Conservation (phyloP, 2,329 filamentous ascomycete species). For the Grosmannia clavigera region DNA sequence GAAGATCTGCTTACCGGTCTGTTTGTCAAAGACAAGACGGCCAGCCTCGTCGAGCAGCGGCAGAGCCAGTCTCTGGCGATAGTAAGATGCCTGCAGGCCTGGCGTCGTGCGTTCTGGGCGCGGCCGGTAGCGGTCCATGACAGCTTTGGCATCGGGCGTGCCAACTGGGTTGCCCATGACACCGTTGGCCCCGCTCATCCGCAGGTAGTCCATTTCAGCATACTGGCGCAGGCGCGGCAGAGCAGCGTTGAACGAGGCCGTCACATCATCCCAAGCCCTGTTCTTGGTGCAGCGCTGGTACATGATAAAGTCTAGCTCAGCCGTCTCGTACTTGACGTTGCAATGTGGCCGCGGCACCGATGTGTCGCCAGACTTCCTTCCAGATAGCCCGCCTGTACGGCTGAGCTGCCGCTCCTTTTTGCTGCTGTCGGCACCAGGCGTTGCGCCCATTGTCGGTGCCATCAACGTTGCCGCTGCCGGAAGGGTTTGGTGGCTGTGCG, state of each 20-base stretch:
- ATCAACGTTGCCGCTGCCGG: too few relatives aligned
- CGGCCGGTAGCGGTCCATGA: constrained; percentile 9
- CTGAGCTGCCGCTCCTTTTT: not conserved
- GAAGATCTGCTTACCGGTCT: constrained; percentile 12
- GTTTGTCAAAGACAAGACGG: constrained; percentile 12
- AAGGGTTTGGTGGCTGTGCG: not conserved
- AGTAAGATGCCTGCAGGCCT: constrained; percentile 15
- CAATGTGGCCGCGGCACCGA: constrained; percentile 11
- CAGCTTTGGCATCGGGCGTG: constrained; percentile 1
- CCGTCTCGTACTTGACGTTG: constrained; percentile 15
- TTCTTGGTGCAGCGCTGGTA: constrained; percentile 15
- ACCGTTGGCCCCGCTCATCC: not conserved
- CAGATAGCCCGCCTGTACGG: not conserved
- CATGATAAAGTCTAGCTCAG: constrained; percentile 15
- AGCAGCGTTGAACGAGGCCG: constrained; percentile 11
- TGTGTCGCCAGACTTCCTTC: not conserved
- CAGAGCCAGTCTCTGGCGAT: constrained; percentile 14
- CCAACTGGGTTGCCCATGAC: not conserved
- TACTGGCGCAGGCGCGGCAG: constrained; percentile 13
- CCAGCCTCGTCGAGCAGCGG: constrained; percentile 12
- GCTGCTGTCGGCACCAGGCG: not conserved
- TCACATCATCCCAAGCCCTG: constrained; percentile 14
- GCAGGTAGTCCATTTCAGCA: constrained; percentile 9
- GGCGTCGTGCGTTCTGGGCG: constrained; percentile 13
- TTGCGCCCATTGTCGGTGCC: too few relatives aligned